Conservation (phyloP, 108 stramenopile genomes). For the Hondaea fermentalgiana region DNA sequence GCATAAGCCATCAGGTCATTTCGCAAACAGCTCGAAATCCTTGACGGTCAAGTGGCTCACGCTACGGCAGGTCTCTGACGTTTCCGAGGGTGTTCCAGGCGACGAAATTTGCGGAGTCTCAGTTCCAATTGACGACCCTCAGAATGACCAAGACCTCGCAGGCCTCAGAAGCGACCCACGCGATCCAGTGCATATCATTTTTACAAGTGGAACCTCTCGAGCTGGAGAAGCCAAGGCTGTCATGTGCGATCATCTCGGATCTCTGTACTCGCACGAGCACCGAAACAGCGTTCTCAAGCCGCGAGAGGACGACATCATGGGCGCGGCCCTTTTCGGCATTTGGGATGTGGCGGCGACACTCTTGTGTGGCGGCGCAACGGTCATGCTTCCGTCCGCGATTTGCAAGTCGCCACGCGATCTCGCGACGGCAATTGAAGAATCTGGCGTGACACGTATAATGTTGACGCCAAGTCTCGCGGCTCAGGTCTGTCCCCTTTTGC, state of each 20-base stretch:
- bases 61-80: no score
- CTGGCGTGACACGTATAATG: not conserved
- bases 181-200: not conserved
- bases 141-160: not conserved
- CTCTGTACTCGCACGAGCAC: not conserved
- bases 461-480: not conserved
- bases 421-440: not conserved
- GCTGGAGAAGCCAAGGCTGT: not conserved
- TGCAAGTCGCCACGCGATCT: not conserved
- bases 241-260: not conserved
- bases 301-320: not conserved
- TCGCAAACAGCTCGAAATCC: no score
- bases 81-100: no score
- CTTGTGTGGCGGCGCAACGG: not conserved
- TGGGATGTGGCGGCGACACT: not conserved
- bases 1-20: no score
- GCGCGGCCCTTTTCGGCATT: not conserved
- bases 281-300: not conserved
- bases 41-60: no score
- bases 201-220: not conserved
- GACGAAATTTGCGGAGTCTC: no score
- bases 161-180: not conserved
- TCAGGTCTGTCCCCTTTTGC: not conserved
- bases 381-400: not conserved
- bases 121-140: not conserved